Conservation (phyloP, 169 alveolate species). For the Plasmodium reichenowi region DNA sequence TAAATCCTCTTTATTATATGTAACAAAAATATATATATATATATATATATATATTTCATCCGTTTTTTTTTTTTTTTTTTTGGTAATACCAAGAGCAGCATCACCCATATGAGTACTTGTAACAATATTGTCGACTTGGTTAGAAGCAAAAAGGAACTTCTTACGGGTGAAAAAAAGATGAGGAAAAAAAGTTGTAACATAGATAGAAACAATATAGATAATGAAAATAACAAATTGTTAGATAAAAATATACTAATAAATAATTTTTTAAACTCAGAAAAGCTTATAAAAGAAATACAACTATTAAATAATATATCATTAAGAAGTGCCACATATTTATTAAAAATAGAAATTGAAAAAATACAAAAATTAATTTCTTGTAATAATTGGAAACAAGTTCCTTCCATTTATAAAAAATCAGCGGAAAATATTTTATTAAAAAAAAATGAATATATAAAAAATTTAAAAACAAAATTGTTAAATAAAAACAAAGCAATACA, state of each 20-base stretch:
- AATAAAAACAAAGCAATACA: background rate
- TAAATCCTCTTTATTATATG: no score
- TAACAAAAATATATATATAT: background rate
- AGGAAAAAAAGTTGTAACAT: background rate
- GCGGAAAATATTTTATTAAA: conserved; percentile 18
- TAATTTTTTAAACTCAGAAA: conserved; percentile 28
- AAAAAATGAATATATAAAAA: conserved; percentile 29
- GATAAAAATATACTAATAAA: conserved; percentile 14
- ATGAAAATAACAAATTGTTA: background rate
- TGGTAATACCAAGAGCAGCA: background rate
- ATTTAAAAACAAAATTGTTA: conserved; percentile 3
- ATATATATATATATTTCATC: background rate
- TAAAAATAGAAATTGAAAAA: conserved; percentile 21
- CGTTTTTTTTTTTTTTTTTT: background rate
- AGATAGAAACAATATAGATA: background rate
- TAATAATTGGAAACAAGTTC: conserved; percentile 27
- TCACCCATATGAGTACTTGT: background rate
- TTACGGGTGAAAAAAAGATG: conserved; percentile 25
- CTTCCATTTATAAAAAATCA: conserved; percentile 52
- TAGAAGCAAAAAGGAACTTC: conserved; percentile 33
- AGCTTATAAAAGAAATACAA: conserved; percentile 38
- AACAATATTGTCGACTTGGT: conserved; percentile 41
- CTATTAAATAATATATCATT: conserved; percentile 16
- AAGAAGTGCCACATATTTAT: conserved; percentile 14
- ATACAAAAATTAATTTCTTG: conserved; percentile 24